These are phyloP conservation scores for Scytalidium lignicola DNA, from an alignment of 2,329 filamentous ascomycete species.

Conservation along the genomic window DNA sequence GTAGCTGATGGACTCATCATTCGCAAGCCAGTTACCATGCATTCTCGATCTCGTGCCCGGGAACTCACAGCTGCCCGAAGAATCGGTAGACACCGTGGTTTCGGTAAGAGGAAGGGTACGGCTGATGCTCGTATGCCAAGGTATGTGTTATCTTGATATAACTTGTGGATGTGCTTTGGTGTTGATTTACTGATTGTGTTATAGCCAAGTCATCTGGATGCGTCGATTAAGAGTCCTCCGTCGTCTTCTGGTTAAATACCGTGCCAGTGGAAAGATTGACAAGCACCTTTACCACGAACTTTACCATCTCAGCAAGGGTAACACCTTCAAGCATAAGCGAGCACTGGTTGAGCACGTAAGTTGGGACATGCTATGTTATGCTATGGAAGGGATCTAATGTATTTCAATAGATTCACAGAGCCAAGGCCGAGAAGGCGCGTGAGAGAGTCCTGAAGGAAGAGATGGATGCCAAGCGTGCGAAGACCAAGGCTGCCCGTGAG, in stretches of 20 bases:
- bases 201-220: slow-evolving; percentile 98
- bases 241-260: slow-evolving; percentile 99
- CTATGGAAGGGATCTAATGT: slow-evolving; percentile 18
- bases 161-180: slow-evolving; percentile 11
- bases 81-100: slow-evolving; percentile 96
- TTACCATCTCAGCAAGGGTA: slow-evolving; percentile 99
- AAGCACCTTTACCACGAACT: slow-evolving; percentile 99
- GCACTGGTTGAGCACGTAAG: slow-evolving; percentile 99
- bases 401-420: slow-evolving; percentile 82
- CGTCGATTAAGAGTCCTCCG: slow-evolving; percentile 98
- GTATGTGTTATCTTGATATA: slow-evolving; percentile 47
- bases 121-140: slow-evolving; percentile 98
- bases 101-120: slow-evolving; percentile 99
- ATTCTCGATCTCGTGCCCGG: slow-evolving; percentile 94
- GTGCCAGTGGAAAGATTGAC: slow-evolving; percentile 99
- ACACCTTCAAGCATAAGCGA: slow-evolving; percentile 99
- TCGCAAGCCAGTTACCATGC: slow-evolving; percentile 99
- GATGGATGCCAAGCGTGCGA: slow-evolving; percentile 99
- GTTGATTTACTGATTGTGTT: slow-evolving; percentile 24
- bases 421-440: slow-evolving; percentile 98
- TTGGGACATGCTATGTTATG: slow-evolving; percentile 31
- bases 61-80: slow-evolving; percentile 91
- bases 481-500: slow-evolving; percentile 99
- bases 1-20: slow-evolving; percentile 99
- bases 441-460: slow-evolving; percentile 96